Percentiles rank a stretch among this genome's conserved stretches.
These are phyloP conservation scores for Aureobasidium vineae DNA, from an alignment of 2,329 filamentous ascomycete species.

Conservation along the genomic window DNA sequence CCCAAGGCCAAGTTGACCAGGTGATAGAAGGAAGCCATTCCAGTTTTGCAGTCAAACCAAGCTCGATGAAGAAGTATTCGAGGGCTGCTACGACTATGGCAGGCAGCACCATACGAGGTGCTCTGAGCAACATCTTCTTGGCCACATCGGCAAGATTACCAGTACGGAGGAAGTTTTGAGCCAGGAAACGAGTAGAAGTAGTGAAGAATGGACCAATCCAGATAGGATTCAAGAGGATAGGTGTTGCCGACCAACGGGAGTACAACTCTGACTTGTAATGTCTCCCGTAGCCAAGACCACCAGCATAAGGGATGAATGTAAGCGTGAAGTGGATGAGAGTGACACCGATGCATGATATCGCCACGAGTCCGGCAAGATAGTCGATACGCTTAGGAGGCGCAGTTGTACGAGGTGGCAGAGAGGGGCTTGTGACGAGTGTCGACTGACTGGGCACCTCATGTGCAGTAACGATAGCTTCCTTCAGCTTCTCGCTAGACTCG, in stretches of 20 bases:
- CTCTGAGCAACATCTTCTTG: conserved; percentile 46
- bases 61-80: conserved; percentile 50
- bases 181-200: conserved; percentile 49
- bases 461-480: conserved; percentile 5
- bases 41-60: conserved; percentile 46
- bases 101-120: conserved; percentile 49
- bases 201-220: conserved; percentile 53
- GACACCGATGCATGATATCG: conserved; percentile 46
- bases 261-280: conserved; percentile 45
- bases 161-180: conserved; percentile 44
- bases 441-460: not conserved
- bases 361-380: conserved; percentile 50
- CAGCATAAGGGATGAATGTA: conserved; percentile 46
- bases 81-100: conserved; percentile 45
- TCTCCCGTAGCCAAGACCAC: conserved; percentile 38
- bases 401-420: not conserved
- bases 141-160: conserved; percentile 47
- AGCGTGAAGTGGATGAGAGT: conserved; percentile 48
- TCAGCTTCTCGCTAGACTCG: not conserved
- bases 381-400: conserved; percentile 41
- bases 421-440: not conserved
- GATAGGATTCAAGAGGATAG: conserved; percentile 48
- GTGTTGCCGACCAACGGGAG: conserved; percentile 44
- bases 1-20: conserved; percentile 51
- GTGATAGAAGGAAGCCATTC: conserved; percentile 49